These are phyloP conservation scores for Periconia digitata DNA, from an alignment of 2,329 filamentous ascomycete species.

Conservation along the genomic window DNA sequence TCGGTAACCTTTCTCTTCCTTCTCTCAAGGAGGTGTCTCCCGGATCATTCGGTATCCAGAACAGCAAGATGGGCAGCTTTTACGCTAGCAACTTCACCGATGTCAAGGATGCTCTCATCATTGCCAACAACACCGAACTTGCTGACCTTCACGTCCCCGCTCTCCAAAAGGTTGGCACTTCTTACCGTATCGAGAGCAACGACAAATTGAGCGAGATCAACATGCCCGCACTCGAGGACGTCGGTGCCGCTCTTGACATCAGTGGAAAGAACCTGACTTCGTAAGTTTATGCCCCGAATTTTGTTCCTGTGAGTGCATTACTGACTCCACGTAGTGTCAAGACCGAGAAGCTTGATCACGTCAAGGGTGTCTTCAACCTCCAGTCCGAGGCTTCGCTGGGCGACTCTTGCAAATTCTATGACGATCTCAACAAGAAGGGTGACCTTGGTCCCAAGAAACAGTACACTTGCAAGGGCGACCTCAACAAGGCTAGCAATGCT, in stretches of 20 bases:
- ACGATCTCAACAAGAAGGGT: slow-evolving; percentile 41
- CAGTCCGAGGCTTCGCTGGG: slow-evolving; percentile 48
- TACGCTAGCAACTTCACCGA: slow-evolving; percentile 69
- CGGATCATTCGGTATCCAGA: slow-evolving; percentile 76
- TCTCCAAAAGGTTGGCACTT: slow-evolving; percentile 72
- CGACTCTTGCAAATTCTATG: slow-evolving; percentile 46
- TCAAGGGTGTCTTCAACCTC: slow-evolving; percentile 55
- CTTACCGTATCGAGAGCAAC: slow-evolving; percentile 89
- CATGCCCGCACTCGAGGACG: slow-evolving; percentile 67
- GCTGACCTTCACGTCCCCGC: slow-evolving; percentile 75
- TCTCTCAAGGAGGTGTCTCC: slow-evolving; percentile 72
- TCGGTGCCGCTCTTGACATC: slow-evolving; percentile 80
- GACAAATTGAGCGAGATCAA: slow-evolving; percentile 66
- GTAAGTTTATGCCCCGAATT: slow-evolving; percentile 57
- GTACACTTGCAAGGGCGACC: slow-evolving; percentile 45
- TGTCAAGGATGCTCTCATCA: slow-evolving; percentile 60
- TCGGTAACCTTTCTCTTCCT: slow-evolving; percentile 72
- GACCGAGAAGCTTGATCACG: slow-evolving; percentile 59
- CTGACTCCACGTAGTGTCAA: slow-evolving; percentile 61
- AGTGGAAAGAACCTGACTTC: slow-evolving; percentile 74
- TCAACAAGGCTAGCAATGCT: slow-evolving; percentile 40
- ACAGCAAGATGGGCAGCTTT: slow-evolving; percentile 69
- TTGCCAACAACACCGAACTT: slow-evolving; percentile 59
- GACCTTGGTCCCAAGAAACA: slow-evolving; percentile 46
- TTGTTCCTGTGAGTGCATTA: background rate